Conservation (phyloP, 2,329 filamentous ascomycete species). For the Phialophora chinensis region DNA sequence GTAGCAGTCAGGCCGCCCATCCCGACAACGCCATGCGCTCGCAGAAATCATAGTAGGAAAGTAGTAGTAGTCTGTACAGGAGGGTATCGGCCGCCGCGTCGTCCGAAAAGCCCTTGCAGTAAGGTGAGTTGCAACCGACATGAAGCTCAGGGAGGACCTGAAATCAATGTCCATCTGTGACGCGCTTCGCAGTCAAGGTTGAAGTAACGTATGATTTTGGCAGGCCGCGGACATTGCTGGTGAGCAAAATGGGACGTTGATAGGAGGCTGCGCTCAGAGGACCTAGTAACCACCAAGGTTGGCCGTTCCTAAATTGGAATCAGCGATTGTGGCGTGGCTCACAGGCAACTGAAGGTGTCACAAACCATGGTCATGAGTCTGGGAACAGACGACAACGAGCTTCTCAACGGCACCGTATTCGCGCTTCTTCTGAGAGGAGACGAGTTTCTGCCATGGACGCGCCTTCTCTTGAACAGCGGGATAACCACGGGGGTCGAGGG, state of each 20-base stretch:
- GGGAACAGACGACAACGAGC: slow-evolving; percentile 17
- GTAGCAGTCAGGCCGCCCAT: slow-evolving; percentile 7
- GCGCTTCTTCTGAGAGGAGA: slow-evolving; percentile 5
- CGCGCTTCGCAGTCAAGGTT: not conserved
- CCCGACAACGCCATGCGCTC: slow-evolving; percentile 3
- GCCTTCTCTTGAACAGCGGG: slow-evolving; percentile 21
- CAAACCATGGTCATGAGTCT: slow-evolving; percentile 19
- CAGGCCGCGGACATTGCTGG: not conserved
- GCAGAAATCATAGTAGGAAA: not conserved
- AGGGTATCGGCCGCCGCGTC: not conserved
- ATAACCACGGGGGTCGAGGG: slow-evolving; percentile 14
- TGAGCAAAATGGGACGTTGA: not conserved
- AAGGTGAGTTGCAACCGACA: not conserved
- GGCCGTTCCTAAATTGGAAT: not conserved
- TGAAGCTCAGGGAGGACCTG: not conserved
- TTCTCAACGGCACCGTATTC: slow-evolving; percentile 10
- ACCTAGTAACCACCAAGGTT: not conserved
- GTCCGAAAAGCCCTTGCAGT: not conserved
- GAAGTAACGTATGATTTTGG: slow-evolving; percentile 1
- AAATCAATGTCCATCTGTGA: not conserved
- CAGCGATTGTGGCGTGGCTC: not conserved
- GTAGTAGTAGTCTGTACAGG: not conserved
- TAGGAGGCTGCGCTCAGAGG: not conserved
- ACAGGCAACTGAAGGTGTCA: not conserved
- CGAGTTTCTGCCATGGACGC: slow-evolving; percentile 18